Evolutionary conservation across 805 yeast genomes (phyloP), one percentile per base, ranked within the genome.

Genomic region (Nakazawaea ishiwadae): DNA sequence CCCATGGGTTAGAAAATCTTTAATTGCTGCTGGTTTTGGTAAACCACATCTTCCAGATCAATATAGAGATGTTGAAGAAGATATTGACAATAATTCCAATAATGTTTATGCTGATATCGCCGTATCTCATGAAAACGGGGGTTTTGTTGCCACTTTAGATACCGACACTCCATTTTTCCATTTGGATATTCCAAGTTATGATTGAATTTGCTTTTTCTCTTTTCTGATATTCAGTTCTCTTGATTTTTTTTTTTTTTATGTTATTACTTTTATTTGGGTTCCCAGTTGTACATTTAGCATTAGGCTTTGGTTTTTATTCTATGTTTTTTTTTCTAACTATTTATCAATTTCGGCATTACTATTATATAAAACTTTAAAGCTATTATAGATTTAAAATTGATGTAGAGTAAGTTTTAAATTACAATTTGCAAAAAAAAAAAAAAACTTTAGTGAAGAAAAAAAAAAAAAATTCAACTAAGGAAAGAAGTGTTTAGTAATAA

Each of bases 1-100:
- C 42, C 90, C 91, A 8, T 90, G 97, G 97, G 77, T 85, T 41
- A 79, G 86, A 53, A 75, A 91, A 55, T 84, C 83, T 4, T 72
- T 90, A 50, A 57, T 83, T 33, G 75, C 78, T 51, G 80, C 81
- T 44, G 95, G 95, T 1, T 88, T 88, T 63, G 95, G 96, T 36
- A 39, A 31, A 16, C 39, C 43, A 27, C 19, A 19, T 5, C 16
- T 24, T 11, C 35, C 70, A 39, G 68, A 63, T 19, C 73, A 67
- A 16, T 53, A 35, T 34, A 55, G 39, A 18, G 54, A 49, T 27
- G 49, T 48, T 8, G 55, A 51, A 11, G 44, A 33, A 19, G 36
- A 29, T 11, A n/a, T 35, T 23, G 31, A 16, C 3, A 33, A 16
- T 23, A 6, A 5, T 7, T 6, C 7, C 16, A 32, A 32, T 24